Percentiles rank a stretch among this genome's conserved stretches.
Conservation (phyloP, 768 basidiomycete species). For the Paxillus rubicundulus region DNA sequence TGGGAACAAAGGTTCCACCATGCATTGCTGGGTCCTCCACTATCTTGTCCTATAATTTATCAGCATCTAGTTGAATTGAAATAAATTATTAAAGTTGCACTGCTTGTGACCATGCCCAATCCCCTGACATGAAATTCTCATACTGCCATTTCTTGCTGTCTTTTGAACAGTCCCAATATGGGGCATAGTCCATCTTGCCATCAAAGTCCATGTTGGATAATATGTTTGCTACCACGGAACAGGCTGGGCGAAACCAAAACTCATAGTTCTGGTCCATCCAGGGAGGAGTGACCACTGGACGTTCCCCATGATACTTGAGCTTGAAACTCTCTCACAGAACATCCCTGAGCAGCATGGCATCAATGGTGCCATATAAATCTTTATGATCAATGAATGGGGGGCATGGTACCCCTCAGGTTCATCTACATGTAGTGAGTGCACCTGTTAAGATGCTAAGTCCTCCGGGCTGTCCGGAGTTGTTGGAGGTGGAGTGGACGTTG, state of each 20-base stretch:
- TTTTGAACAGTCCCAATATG: slow-evolving; percentile 4
- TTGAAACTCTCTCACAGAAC: slow-evolving; percentile 36
- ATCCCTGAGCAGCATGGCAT: slow-evolving; percentile 33
- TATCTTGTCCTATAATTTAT: slow-evolving; percentile 32
- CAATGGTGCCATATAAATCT: slow-evolving; percentile 25
- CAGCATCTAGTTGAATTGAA: neutral
- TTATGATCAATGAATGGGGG: slow-evolving; percentile 5
- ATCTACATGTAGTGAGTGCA: neutral
- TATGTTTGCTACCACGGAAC: slow-evolving; percentile 14
- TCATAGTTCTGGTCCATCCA: slow-evolving; percentile 27
- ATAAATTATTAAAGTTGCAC: neutral
- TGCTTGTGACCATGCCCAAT: slow-evolving; percentile 1
- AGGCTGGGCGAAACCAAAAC: slow-evolving; percentile 24
- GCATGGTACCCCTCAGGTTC: neutral
- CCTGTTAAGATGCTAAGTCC: too few relatives aligned
- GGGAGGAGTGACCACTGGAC: neutral
- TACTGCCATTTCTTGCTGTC: neutral
- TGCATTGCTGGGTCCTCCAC: slow-evolving; percentile 9
- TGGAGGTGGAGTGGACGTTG: too few relatives aligned
- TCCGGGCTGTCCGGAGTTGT: too few relatives aligned
- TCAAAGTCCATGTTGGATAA: slow-evolving; percentile 23
- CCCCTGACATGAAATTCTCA: neutral
- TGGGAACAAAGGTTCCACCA: slow-evolving; percentile 11
- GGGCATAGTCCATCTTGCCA: slow-evolving; percentile 16
- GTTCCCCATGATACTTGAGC: slow-evolving; percentile 22